These are phyloP conservation scores for Ceratobasidium sp. DNA, from an alignment of 1,284 basidiomycete species.

Conservation along the genomic window DNA sequence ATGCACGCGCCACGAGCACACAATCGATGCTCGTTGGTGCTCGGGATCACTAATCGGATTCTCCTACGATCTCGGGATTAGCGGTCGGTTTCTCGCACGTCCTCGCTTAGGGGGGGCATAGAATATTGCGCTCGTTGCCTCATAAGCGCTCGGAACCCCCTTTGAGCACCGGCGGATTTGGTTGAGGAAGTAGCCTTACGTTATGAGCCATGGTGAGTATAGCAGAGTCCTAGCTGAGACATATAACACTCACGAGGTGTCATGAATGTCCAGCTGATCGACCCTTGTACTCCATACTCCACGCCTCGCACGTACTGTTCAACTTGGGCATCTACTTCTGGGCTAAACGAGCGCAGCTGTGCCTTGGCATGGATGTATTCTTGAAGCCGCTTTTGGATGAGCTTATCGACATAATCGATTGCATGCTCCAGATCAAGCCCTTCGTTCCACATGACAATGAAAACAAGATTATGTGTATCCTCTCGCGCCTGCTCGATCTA, in stretches of 20 bases:
- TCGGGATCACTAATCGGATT: too few relatives aligned
- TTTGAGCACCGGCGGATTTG: too few relatives aligned
- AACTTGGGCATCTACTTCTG: slow-evolving; percentile 61
- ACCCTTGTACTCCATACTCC: slow-evolving; percentile 67
- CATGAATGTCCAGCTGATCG: slow-evolving; percentile 64
- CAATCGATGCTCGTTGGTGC: too few relatives aligned
- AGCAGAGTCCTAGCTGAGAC: background rate
- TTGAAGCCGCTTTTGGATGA: slow-evolving; percentile 62
- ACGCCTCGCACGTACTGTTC: slow-evolving; percentile 61
- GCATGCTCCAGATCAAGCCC: slow-evolving; percentile 63
- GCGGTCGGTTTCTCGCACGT: too few relatives aligned
- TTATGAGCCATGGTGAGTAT: background rate
- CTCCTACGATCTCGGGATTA: too few relatives aligned
- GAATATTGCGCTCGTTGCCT: too few relatives aligned
- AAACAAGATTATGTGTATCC: slow-evolving; percentile 67
- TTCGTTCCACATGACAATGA: slow-evolving; percentile 64
- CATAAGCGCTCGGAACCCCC: too few relatives aligned
- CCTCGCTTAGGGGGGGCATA: too few relatives aligned
- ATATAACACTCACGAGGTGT: slow-evolving; percentile 40
- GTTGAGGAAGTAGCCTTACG: slow-evolving; percentile 33
- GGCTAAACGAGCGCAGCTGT: slow-evolving; percentile 63
- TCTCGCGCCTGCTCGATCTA: slow-evolving; percentile 63
- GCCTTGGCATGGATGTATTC: slow-evolving; percentile 61
- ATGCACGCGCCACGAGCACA: too few relatives aligned
- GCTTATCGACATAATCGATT: slow-evolving; percentile 62